Conservation (phyloP, 257 asterid genomes). For the Przewalskia tangutica region DNA sequence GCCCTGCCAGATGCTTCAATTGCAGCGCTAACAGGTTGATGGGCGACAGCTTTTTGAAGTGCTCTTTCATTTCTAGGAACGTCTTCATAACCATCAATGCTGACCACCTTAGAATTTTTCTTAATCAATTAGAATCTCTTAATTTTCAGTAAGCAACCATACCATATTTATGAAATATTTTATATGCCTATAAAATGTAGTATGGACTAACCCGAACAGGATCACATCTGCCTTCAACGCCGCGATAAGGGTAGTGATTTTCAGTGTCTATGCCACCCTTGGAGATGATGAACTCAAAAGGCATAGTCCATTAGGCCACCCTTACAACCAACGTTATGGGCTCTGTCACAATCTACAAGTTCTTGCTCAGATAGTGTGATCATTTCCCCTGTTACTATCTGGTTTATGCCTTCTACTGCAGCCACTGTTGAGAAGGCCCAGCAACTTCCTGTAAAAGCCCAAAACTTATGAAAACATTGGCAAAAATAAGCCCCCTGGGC, state of each 20-base stretch:
- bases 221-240: constrained; percentile 50
- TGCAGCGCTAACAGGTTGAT: constrained; percentile 80
- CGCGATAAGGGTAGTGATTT: constrained; percentile 63
- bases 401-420: constrained; percentile 55
- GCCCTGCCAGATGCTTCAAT: constrained; percentile 82
- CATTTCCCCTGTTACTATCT: constrained; percentile 51
- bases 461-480: not conserved
- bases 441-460: constrained; percentile 44
- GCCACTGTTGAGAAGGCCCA: constrained; percentile 85
- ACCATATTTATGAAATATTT: not conserved
- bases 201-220: constrained; percentile 32
- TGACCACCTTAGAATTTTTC: constrained; percentile 65
- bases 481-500: not conserved
- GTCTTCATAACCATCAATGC: constrained; percentile 75
- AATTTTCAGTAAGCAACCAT: not conserved
- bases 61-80: constrained; percentile 59
- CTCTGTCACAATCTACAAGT: constrained; percentile 59
- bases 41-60: constrained; percentile 65
- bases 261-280: constrained; percentile 81
- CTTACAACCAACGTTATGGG: constrained; percentile 48
- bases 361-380: constrained; percentile 64
- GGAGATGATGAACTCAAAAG: constrained; percentile 49
- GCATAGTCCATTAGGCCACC: constrained; percentile 87
- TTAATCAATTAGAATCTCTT: not conserved
- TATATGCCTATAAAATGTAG: not conserved